Percentiles rank a stretch among this genome's conserved stretches.
Conservation (phyloP, 2,329 filamentous ascomycete species). For the Aspergillus brunneoviolaceus region DNA sequence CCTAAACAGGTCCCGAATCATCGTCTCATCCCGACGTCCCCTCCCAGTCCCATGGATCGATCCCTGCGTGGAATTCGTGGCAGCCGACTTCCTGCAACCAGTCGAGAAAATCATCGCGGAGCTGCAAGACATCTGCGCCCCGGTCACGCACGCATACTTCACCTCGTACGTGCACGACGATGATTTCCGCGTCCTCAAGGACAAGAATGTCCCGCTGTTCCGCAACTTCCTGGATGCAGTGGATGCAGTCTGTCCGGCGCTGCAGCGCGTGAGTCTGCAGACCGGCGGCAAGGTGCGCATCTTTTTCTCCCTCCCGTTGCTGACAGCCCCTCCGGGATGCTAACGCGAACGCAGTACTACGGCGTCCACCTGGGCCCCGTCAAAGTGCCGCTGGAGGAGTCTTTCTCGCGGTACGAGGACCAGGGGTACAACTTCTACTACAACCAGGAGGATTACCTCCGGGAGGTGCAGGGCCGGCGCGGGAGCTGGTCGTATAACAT, state of each 20-base stretch:
- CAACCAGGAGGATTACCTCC: slow-evolving; percentile 24
- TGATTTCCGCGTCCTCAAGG: slow-evolving; percentile 27
- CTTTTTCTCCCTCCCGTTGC: too few species aligned
- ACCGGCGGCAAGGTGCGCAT: slow-evolving; percentile 30
- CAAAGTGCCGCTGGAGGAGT: slow-evolving; percentile 23
- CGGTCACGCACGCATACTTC: slow-evolving; percentile 38
- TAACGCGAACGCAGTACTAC: slow-evolving; percentile 22
- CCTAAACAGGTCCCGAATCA: slow-evolving; percentile 24
- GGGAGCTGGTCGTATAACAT: slow-evolving; percentile 29
- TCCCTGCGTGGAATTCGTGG: slow-evolving; percentile 32
- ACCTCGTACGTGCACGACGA: slow-evolving; percentile 36
- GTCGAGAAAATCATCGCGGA: slow-evolving; percentile 18
- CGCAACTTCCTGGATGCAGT: slow-evolving; percentile 34
- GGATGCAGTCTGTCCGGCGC: slow-evolving; percentile 19
- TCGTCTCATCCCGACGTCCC: slow-evolving; percentile 30
- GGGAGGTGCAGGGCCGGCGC: slow-evolving; percentile 14
- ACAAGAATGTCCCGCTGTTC: slow-evolving; percentile 32
- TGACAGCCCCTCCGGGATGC: background rate
- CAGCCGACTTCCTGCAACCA: slow-evolving; percentile 29
- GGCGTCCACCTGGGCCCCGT: slow-evolving; percentile 29
- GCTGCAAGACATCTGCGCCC: slow-evolving; percentile 21
- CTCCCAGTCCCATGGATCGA: slow-evolving; percentile 24
- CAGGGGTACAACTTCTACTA: slow-evolving; percentile 25
- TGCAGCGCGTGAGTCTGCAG: slow-evolving; percentile 30
- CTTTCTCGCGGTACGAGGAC: slow-evolving; percentile 20